These are phyloP conservation scores for Agroathelia rolfsii DNA, from an alignment of 1,284 basidiomycete species.

Conservation along the genomic window DNA sequence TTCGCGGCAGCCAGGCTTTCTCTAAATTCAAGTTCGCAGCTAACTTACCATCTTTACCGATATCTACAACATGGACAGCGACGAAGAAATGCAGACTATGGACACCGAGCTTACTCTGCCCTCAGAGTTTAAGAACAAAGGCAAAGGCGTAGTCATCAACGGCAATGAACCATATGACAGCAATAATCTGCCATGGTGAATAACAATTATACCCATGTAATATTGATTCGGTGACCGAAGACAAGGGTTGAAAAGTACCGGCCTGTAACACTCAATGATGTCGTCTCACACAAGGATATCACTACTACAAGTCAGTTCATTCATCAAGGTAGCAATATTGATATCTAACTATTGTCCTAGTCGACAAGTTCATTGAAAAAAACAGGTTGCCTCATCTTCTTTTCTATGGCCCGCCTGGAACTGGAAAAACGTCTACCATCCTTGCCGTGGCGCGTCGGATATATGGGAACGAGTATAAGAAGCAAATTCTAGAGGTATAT, in stretches of 20 bases:
- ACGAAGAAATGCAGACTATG: slow-evolving; percentile 43
- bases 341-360: slow-evolving; percentile 29
- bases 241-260: slow-evolving; percentile 93
- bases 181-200: slow-evolving; percentile 69
- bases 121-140: slow-evolving; percentile 31
- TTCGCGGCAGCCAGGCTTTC: slow-evolving; percentile 11
- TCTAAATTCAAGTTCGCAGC: slow-evolving; percentile 9
- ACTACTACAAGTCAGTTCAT: slow-evolving; percentile 72
- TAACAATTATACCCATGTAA: slow-evolving; percentile 4
- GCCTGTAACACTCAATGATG: slow-evolving; percentile 80
- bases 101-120: slow-evolving; percentile 32
- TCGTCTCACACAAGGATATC: slow-evolving; percentile 92
- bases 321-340: background rate
- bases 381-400: slow-evolving; percentile 91
- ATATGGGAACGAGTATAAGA: slow-evolving; percentile 76
- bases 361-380: slow-evolving; percentile 94
- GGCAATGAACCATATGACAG: slow-evolving; percentile 31
- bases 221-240: background rate
- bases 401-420: slow-evolving; percentile 97
- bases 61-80: slow-evolving; percentile 40
- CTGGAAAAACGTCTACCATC: slow-evolving; percentile 96
- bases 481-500: slow-evolving; percentile 90
- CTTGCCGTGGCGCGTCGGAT: slow-evolving; percentile 92
- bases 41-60: background rate
- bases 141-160: slow-evolving; percentile 56